Evolutionary conservation across 1,284 basidiomycete genomes (phyloP), one percentile per base, ranked within the genome.

Genomic region (Malassezia furfur): DNA sequence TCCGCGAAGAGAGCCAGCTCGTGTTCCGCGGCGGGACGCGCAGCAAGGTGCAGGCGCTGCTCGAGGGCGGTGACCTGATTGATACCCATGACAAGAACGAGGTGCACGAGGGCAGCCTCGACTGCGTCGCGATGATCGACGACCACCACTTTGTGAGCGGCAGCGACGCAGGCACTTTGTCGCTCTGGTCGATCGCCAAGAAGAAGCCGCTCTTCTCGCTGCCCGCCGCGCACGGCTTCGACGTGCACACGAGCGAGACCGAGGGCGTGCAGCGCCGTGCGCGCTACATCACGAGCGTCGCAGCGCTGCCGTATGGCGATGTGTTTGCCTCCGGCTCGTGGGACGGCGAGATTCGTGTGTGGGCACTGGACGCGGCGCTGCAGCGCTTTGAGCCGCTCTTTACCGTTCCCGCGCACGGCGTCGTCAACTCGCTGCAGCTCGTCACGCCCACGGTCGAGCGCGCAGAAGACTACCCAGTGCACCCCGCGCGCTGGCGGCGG

Each of bases 171-270:
- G 93, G 94, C 0, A 55, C 40, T 5, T 85, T 98, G 68, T 86
- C 83, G 61, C 80, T 99, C 6, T 99, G 93, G 91, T 82, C 81
- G 35, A 88, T 84, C n/a, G 82, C 83, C 59, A 94, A 91, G 80
- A 96, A 98, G 80, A 98, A 98, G 77, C 89, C 93, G 0, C 78
- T 94, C 47, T 96, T 86, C 75, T 88, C 84, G 0, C 81, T 85
- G 46, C 79, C 85, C 5, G 78, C 93, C 38, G 87, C 89, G 1
- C 93, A 99, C 75, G 94, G 94, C 1, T 78, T 90, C 50, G 81
- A 87, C 55, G 81, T 49, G 31, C 53, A 40, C 15, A 75, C 79
- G 6, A 86, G 84, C 6, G 81, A 84, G 56, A 83, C 83, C 0
- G 85, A 87, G 66, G 86, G 86, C n/a, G 67, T 81, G 31, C 81